Evolutionary conservation across 768 basidiomycete genomes (phyloP), one percentile per base, ranked within the genome.

Genomic region (Austroboletus eburneus): DNA sequence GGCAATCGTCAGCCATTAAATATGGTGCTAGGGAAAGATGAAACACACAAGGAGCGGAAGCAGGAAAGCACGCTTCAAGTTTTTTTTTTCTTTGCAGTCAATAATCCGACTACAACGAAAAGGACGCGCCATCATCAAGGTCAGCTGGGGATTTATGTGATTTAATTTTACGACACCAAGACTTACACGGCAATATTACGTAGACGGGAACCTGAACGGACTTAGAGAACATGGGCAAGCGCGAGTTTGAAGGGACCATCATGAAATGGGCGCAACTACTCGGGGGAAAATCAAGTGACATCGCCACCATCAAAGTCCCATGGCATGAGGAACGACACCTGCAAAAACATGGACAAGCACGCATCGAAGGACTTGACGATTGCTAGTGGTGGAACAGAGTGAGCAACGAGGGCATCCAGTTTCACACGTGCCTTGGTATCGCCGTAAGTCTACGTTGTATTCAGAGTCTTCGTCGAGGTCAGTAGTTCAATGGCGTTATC

Each of bases 141-240:
- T n/a, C n/a, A n/a, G n/a, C n/a, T n/a, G n/a, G n/a, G 30, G n/a
- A 9, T 39, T 49, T 54, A 49, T 49, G 24, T 18, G 18, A 36
- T 7, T 32, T 16, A 21, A 7, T 34, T 54, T 29, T 10, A 34
- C 35, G 38, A 32, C 14, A 32, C 30, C 30, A 32, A 32, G 12
- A 13, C 30, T 32, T 32, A 32, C 13, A 32, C 30, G 12, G 30
- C 30, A 32, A 32, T 6, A 13, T 32, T 32, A 32, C 30, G 30
- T 32, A 13, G 30, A 32, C 14, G 30, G 42, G 29, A 22, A 39
- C 37, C 18, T 24, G 16, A 33, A 29, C n/a, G n/a, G n/a, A n/a
- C n/a, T n/a, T n/a, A n/a, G n/a, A n/a, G n/a, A n/a, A n/a, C n/a
- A n/a, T n/a, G 32, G 23, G 34, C 12, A 17, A 10, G 25, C 25